Evolutionary conservation across 2,329 filamentous ascomycete species (phyloP), one percentile per base, ranked within the genome.

Genomic region (Epichloe brachyelytri): DNA sequence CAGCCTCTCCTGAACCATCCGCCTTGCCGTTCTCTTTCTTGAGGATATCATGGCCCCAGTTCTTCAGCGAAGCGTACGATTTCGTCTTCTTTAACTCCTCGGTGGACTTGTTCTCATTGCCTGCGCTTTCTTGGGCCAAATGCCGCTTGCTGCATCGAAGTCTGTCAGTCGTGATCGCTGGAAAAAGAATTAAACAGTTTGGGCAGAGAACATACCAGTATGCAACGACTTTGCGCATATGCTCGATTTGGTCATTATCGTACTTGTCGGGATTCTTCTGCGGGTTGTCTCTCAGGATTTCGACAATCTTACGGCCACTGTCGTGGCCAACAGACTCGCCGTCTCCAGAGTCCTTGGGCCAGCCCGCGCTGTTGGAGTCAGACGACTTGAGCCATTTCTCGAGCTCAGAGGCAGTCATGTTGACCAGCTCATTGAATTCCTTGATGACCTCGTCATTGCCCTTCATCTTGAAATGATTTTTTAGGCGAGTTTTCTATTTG

Each of bases 401-500:
- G 15, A 85, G 71, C 55, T 84, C 80, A 2, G 70, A 63, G 2
- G 79, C 69, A 11, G 71, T 74, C 80, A 85, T 84, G 63, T 85
- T 85, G 62, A 85, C 79, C 45, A 83, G 65, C 39, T 78, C 71
- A 54, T 84, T 83, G 70, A 83, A 85, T 60, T 85, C 80, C 47
- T 75, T 73, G 55, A 66, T 61, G 39, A 66, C 63, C 34, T 64
- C 60, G 2, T 63, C 58, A 30, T 54, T 56, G 30, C 56, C 53
- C 51, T 61, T 60, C 50, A 60, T 62, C 26, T 34, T 52, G 50
- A 41, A 12, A n/a, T 6, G 11, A 26, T 7, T 22, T 22, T 12
- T 17, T 47, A 2, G n/a, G 4, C 14, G 3, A 2, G 6, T 30
- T 20, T 15, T 26, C 17, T 3, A 17, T 38, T 2, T 15, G 19